These are phyloP conservation scores for Gossypium raimondii DNA, from an alignment of 345 rosid genomes.

Conservation along the genomic window DNA sequence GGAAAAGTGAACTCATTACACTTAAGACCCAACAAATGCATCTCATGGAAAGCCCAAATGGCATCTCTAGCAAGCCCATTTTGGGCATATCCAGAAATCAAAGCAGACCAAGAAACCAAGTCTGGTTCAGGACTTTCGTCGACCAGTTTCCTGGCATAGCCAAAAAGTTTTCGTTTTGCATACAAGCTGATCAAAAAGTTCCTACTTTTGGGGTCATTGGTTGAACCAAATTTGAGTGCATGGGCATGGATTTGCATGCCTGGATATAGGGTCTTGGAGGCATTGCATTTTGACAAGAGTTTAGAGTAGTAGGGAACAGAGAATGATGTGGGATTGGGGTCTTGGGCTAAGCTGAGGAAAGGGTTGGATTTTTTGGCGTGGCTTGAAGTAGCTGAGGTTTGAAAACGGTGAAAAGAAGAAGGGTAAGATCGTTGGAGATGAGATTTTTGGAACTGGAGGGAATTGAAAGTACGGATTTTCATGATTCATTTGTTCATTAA, in stretches of 20 bases:
- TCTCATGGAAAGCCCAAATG: constrained; percentile 31
- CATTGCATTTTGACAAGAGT: constrained; percentile 39
- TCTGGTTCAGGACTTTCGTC: constrained; percentile 58
- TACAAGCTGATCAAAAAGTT: constrained; percentile 41
- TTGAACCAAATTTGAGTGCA: constrained; percentile 32
- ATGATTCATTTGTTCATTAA: constrained; percentile 29
- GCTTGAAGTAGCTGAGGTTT: constrained; percentile 9
- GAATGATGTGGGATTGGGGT: neutral
- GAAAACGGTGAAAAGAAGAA: constrained; percentile 13
- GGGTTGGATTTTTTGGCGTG: constrained; percentile 9
- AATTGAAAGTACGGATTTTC: constrained; percentile 21
- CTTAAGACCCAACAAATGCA: constrained; percentile 47
- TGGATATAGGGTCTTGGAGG: constrained; percentile 31
- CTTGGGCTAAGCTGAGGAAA: constrained; percentile 9
- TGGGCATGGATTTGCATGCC: constrained; percentile 48
- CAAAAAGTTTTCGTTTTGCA: constrained; percentile 37
- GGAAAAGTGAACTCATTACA: constrained; percentile 59
- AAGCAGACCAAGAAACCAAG: constrained; percentile 62
- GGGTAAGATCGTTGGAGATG: constrained; percentile 22
- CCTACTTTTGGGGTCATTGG: constrained; percentile 28
- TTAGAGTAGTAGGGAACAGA: constrained; percentile 24
- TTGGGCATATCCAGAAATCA: constrained; percentile 55
- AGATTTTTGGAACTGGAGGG: constrained; percentile 27
- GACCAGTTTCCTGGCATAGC: constrained; percentile 48
- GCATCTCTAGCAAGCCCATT: constrained; percentile 45